Base-by-base conservation (phyloP, 768 basidiomycete species). In the Russula brevipes region DNA sequence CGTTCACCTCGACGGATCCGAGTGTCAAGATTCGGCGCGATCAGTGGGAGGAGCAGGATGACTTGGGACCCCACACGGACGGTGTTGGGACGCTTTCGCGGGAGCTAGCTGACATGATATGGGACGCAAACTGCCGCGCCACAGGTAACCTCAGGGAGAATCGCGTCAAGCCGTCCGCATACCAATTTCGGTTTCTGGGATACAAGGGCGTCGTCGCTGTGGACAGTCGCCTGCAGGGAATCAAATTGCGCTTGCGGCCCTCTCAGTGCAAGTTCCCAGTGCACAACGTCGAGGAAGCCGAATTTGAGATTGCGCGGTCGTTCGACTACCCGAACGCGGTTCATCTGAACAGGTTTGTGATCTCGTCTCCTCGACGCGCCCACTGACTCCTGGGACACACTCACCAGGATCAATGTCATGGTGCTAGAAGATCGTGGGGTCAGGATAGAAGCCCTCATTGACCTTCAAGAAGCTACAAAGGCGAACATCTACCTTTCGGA, bases 121-220 rank as follows among this genome's bases (percentile, higher is more conserved):
- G 86, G 85, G 66, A 70, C 10, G 77, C 76, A 4, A 71, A 86
- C 17, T 84, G 85, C 59, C 70, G 73, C 16, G 77, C 72, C 24
- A 79, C 58, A 0, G 44, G 42, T 1, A 45, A 45, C 14, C 19
- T 36, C 0, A 42, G 19, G 17, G 55, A 57, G 12, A 57, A 45
- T 30, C 61, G 61, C 17, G 44, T 57, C 35, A 45, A 33, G 17
- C 42, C 62, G 39, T 49, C n/a, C 31, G 59, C 88, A 81, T 88
- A 85, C 71, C 89, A 89, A 75, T 91, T 93, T 54, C 84, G 92
- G 51, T 88, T 93, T 71, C 72, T 93, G 50, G 91, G 72, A 4
- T 91, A 80, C 73, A 94, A 94, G 72, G 93, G 92, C 0, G 82
- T 94, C 30, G 87, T 94, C 0, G 79, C 76, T 4, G 79, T 93